Conservation (phyloP, 495 filamentous ascomycete species). For the Penicillium argentinense region DNA sequence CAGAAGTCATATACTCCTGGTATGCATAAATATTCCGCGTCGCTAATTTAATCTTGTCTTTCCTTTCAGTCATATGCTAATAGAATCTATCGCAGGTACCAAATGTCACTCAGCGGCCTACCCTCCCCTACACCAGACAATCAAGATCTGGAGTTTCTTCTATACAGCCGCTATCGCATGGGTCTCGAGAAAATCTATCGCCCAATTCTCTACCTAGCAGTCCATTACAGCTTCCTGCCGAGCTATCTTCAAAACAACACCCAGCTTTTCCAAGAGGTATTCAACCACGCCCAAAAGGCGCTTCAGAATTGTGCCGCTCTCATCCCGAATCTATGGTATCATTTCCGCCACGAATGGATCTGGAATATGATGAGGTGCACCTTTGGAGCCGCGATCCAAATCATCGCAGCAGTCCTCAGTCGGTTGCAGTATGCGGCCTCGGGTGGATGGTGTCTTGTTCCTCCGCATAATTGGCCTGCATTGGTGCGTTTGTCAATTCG, state of each 20-base stretch:
- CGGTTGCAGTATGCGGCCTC: constrained; percentile 4
- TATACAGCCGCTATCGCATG: constrained; percentile 17
- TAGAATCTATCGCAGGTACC: constrained; percentile 14
- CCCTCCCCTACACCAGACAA: constrained; percentile 6
- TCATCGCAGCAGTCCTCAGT: constrained; percentile 19
- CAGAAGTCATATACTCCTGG: constrained; percentile 19
- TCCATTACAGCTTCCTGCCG: constrained; percentile 21
- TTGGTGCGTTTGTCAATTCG: constrained; percentile 21
- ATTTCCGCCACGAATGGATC: constrained; percentile 29
- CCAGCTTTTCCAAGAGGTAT: constrained; percentile 11
- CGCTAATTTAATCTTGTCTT: neutral
- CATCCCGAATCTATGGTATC: constrained; percentile 25
- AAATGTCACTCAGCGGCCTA: constrained; percentile 13
- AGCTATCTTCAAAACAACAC: constrained; percentile 13
- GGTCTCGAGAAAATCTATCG: constrained; percentile 25
- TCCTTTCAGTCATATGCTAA: neutral
- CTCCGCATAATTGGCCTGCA: constrained; percentile 21
- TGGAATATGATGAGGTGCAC: constrained; percentile 21
- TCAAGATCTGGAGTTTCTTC: constrained; percentile 19
- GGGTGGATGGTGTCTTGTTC: constrained; percentile 10
- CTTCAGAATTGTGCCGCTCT: constrained; percentile 22
- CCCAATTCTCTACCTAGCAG: constrained; percentile 27
- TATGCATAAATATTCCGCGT: constrained; percentile 1
- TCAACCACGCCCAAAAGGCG: constrained; percentile 19
- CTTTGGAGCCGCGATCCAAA: constrained; percentile 22